Evolutionary conservation across 768 basidiomycete species (phyloP).

Genomic region (Cytidiella melzeri): DNA sequence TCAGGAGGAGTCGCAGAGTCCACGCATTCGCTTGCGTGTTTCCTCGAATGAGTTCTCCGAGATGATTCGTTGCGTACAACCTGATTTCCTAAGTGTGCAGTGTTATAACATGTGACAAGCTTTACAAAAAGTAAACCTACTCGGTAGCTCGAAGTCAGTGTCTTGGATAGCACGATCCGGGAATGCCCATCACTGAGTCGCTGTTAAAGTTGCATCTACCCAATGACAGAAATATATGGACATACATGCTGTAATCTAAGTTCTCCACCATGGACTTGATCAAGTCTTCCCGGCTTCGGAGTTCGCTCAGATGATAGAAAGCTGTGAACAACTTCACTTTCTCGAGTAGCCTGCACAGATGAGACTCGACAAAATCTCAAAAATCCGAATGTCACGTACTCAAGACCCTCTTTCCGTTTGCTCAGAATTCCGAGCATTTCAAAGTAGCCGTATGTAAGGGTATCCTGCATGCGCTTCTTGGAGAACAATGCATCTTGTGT

Average conservation of each 20-base stretch:
- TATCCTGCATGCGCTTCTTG: slow-evolving; percentile 71
- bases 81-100: slow-evolving; percentile 62
- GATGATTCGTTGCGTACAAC: slow-evolving; percentile 80
- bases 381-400: slow-evolving; percentile 63
- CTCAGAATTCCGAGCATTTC: slow-evolving; percentile 93
- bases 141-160: slow-evolving; percentile 89
- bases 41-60: slow-evolving; percentile 73
- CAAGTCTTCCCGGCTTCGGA: slow-evolving; percentile 86
- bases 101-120: neutral
- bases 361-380: too few relatives aligned
- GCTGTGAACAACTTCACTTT: slow-evolving; percentile 91
- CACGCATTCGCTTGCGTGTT: slow-evolving; percentile 67
- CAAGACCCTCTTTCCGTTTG: slow-evolving; percentile 82
- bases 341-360: slow-evolving; percentile 63
- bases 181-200: slow-evolving; percentile 81
- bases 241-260: slow-evolving; percentile 85
- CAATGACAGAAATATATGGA: slow-evolving; percentile 8
- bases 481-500: slow-evolving; percentile 82
- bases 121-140: slow-evolving; percentile 33
- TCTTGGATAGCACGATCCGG: slow-evolving; percentile 89
- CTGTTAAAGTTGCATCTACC: slow-evolving; percentile 10
- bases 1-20: slow-evolving; percentile 86
- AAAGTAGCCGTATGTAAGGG: slow-evolving; percentile 87
- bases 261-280: slow-evolving; percentile 89
- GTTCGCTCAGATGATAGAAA: slow-evolving; percentile 91